Base-by-base conservation (phyloP, 306 rosid genomes). In the Pachyrhizus erosus region DNA sequence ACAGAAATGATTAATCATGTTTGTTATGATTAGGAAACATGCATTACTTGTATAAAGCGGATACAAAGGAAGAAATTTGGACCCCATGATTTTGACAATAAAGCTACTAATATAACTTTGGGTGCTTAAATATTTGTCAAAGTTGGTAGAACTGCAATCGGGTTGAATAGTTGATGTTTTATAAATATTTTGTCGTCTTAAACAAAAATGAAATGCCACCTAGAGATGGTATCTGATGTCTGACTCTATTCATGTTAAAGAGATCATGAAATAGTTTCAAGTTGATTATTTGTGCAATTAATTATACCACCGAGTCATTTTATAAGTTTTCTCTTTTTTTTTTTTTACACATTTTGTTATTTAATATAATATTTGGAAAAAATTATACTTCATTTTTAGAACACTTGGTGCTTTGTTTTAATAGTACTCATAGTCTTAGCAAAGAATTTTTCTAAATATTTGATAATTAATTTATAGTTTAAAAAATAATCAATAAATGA, bases 41-140 rank as follows among this genome's bases (percentile, higher is more conserved):
- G 2, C 14, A 18, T 60, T 12, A 39, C 5, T 78, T 40, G 68
- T 65, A 31, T 57, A 23, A 21, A 65, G 73, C 58, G 24, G 3
- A 29, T 5, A 14, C 5, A 40, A 58, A 73, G 81, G 34, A 57
- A 73, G 14, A 72, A 54, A 73, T n/a, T 45, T 34, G 73, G 79
- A 20, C 42, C 73, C 29, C 39, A 34, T 66, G 88, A 86, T 67
- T 66, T 55, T 34, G 84, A 82, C 80, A 15, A 55, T 51, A 66
- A 48, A 82, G 54, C 86, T 71, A 71, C 71, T 2, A n/a, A n/a
- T 14, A 66, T 15, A 31, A 55, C 17, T 69, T 46, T 58, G 17
- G 17, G 8, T 26, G 42, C 10, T 64, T 55, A 17, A 60, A 17
- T 64, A 15, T 76, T 80, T 27, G 70, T 58, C 57, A 31, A 42